Evolutionary conservation across 108 stramenopile species (phyloP).

Genomic region (Parietichytrium sp.): DNA sequence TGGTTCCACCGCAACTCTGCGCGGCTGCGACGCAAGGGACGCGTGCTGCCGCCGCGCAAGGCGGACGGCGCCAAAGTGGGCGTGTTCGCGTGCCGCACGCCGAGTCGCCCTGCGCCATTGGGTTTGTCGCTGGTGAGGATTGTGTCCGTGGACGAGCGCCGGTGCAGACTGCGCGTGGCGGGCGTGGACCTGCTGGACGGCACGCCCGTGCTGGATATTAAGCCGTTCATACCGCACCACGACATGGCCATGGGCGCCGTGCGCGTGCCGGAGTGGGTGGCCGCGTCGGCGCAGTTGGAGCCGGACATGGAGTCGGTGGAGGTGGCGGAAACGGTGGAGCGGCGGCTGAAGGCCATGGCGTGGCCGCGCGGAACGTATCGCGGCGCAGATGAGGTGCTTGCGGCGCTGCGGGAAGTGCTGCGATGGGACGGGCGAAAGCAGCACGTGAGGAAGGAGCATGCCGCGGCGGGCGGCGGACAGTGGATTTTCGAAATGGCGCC

Average conservation of each 20-base stretch:
- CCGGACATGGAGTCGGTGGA: neutral
- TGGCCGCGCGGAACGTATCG: constrained; percentile 7
- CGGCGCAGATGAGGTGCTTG: neutral
- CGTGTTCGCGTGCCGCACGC: constrained; percentile 23
- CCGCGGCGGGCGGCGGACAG: neutral
- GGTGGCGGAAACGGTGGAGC: neutral
- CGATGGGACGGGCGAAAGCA: constrained; percentile 30
- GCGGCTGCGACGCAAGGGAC: neutral
- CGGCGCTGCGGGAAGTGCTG: neutral
- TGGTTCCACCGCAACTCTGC: constrained; percentile 6
- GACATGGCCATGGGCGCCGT: constrained; percentile 9
- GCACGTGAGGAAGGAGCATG: neutral
- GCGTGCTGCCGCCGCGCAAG: constrained; percentile 11
- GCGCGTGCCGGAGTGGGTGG: constrained; percentile 22
- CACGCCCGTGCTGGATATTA: constrained; percentile 41
- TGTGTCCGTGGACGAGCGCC: neutral
- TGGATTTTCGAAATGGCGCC: constrained; percentile 27
- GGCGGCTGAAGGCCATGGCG: neutral
- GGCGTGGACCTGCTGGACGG: constrained; percentile 40
- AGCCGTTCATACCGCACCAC: constrained; percentile 38
- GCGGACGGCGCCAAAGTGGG: constrained; percentile 31
- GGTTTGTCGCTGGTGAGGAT: constrained; percentile 36
- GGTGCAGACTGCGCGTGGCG: constrained; percentile 1
- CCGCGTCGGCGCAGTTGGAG: neutral
- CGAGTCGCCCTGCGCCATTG: constrained; percentile 37